Evolutionary conservation across 225 moss, liverwort and hornwort genomes (phyloP).

Genomic region (Physcomitrium patens): DNA sequence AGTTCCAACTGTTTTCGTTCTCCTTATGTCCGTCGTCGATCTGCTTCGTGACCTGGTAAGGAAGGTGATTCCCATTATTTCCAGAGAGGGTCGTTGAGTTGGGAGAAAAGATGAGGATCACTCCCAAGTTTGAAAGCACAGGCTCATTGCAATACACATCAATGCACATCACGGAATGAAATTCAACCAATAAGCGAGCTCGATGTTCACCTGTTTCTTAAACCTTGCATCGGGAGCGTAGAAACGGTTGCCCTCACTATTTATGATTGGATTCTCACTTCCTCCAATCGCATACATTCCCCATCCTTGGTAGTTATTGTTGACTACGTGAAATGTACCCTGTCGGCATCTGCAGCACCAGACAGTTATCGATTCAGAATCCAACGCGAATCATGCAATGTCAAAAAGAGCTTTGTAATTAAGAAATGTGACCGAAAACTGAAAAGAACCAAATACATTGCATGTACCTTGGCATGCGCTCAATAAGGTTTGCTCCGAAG

Average conservation of each 20-base stretch:
- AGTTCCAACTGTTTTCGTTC: no score
- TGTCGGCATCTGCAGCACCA: conserved; percentile 56
- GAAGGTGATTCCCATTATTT: no score
- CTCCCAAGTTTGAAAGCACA: no score
- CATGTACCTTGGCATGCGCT: conserved; percentile 54
- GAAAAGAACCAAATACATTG: not conserved
- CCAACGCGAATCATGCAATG: not conserved
- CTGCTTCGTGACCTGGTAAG: no score
- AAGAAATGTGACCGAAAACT: no score
- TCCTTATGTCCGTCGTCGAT: no score
- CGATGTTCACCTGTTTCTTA: conserved; percentile 36
- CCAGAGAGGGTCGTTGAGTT: no score
- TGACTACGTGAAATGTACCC: conserved; percentile 74
- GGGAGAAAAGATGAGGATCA: no score
- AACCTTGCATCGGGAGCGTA: conserved; percentile 43
- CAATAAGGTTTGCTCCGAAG: conserved; percentile 45
- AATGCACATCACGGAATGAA: no score
- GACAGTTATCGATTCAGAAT: not conserved
- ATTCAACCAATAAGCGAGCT: not conserved
- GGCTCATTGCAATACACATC: no score
- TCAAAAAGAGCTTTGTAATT: not conserved
- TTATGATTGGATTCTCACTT: conserved; percentile 68
- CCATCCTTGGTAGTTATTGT: conserved; percentile 75
- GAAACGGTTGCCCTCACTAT: conserved; percentile 75
- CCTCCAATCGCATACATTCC: conserved; percentile 78